Percentiles rank a stretch among this genome's conserved stretches.
These are phyloP conservation scores for Xylariaceae sp. DNA, from an alignment of 2,329 filamentous ascomycete genomes.

Conservation along the genomic window DNA sequence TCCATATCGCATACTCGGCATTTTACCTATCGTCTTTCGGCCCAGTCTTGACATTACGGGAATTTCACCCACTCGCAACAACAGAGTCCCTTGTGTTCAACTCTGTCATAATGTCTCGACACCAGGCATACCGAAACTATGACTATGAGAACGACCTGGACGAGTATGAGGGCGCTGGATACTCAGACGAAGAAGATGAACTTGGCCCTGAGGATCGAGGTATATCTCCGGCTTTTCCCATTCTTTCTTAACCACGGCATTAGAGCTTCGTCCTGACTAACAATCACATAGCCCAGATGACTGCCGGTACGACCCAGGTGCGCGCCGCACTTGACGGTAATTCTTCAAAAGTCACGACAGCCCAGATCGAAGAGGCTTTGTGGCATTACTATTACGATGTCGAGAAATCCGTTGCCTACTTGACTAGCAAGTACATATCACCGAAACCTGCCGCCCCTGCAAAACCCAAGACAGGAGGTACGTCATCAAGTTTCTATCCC, in stretches of 20 bases:
- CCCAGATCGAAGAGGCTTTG: constrained; percentile 79
- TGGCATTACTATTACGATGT: constrained; percentile 98
- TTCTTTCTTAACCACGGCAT: too few relatives aligned
- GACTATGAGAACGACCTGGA: constrained; percentile 48
- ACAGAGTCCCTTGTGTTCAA: background rate
- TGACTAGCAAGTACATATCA: constrained; percentile 59
- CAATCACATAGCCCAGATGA: constrained; percentile 43
- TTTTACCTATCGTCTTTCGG: too few relatives aligned
- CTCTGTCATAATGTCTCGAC: constrained; percentile 39
- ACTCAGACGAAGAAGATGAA: constrained; percentile 40
- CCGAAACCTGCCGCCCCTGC: constrained; percentile 38
- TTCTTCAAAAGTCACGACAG: constrained; percentile 48
- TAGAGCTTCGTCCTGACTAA: constrained; percentile 9
- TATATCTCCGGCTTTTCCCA: constrained; percentile 5
- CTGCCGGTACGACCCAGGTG: constrained; percentile 61
- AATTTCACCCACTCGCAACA: background rate
- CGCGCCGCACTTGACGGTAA: constrained; percentile 57
- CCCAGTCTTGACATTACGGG: too few relatives aligned
- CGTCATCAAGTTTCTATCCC: constrained; percentile 29
- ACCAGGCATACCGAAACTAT: constrained; percentile 42
- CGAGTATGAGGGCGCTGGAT: constrained; percentile 42
- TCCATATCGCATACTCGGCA: too few relatives aligned
- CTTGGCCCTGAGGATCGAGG: constrained; percentile 33
- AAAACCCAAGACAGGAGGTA: constrained; percentile 40
- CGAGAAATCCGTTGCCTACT: constrained; percentile 74